Evolutionary conservation across 345 rosid genomes (phyloP).

Genomic region (Gossypium herbaceum): DNA sequence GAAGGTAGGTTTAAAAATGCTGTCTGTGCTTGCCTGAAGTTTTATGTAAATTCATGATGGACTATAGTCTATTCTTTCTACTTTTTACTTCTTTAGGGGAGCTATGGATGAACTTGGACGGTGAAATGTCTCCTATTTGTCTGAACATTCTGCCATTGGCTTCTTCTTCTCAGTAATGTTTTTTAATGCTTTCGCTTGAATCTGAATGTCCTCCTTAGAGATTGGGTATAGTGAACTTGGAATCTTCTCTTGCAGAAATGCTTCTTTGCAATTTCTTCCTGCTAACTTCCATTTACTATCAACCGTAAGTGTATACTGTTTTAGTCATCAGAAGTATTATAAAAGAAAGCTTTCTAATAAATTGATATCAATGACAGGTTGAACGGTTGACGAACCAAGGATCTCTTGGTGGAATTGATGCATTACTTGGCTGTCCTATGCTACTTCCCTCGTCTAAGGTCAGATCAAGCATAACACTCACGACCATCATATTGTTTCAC

Average conservation of each 20-base stretch:
- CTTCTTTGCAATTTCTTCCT: constrained; percentile 62
- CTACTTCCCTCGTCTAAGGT: constrained; percentile 80
- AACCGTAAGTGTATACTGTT: constrained; percentile 47
- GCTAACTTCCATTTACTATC: constrained; percentile 69
- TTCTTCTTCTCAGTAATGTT: constrained; percentile 54
- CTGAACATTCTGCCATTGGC: constrained; percentile 67
- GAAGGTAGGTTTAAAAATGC: constrained; percentile 46
- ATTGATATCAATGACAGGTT: constrained; percentile 37
- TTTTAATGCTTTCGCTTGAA: constrained; percentile 14
- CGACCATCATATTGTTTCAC: not conserved
- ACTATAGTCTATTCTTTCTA: constrained; percentile 13
- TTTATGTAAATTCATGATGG: constrained; percentile 3
- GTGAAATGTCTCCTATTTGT: constrained; percentile 77
- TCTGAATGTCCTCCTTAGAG: constrained; percentile 14
- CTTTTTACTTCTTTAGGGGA: constrained; percentile 49
- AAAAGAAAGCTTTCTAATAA: constrained; percentile 11
- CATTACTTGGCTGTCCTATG: constrained; percentile 85
- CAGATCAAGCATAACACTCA: constrained; percentile 15
- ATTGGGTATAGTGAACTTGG: constrained; percentile 21
- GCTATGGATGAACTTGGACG: constrained; percentile 93
- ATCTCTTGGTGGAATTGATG: constrained; percentile 85
- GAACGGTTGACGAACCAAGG: constrained; percentile 73
- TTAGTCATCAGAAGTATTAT: constrained; percentile 15
- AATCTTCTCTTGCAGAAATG: constrained; percentile 44
- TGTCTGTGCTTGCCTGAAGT: constrained; percentile 2